A percentile compares a stretch with the other conserved stretches of the same genome.
Evolutionary conservation across 805 yeast species (phyloP).

Genomic region (Candida silvicultrix): DNA sequence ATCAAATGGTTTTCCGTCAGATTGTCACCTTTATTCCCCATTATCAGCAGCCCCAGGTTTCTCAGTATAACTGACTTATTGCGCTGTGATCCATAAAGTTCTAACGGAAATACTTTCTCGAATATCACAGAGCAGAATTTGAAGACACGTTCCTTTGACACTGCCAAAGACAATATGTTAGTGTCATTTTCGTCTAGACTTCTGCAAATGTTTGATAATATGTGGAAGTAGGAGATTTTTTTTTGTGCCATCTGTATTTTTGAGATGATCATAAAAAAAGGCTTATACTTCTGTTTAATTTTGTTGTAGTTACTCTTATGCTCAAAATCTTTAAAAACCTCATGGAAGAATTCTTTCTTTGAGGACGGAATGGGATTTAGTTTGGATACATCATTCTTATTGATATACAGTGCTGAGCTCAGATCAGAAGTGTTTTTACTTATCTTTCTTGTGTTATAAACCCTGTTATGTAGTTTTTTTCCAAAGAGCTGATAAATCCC

Average conservation of each 20-base stretch:
- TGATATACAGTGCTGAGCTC: constrained; percentile 10
- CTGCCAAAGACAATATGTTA: constrained; percentile 27
- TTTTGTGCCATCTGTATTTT: constrained; percentile 28
- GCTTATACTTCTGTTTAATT: constrained; percentile 15
- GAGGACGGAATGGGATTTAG: constrained; percentile 10
- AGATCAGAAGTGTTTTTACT: constrained; percentile 2
- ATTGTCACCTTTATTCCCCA: constrained; percentile 30
- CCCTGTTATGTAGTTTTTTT: not conserved
- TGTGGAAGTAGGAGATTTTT: constrained; percentile 26
- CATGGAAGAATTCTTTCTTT: constrained; percentile 1
- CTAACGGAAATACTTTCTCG: constrained; percentile 43
- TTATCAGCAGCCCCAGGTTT: constrained; percentile 31
- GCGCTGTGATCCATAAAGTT: constrained; percentile 42
- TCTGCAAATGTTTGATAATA: constrained; percentile 29
- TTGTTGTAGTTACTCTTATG: constrained; percentile 14
- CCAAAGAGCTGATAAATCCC: not conserved
- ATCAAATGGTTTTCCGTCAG: constrained; percentile 28
- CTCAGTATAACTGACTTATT: constrained; percentile 39
- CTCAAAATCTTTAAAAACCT: constrained; percentile 9
- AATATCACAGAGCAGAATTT: constrained; percentile 36
- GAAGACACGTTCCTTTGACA: constrained; percentile 29
- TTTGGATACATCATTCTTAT: not conserved
- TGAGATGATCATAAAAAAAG: constrained; percentile 11
- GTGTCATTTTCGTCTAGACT: not conserved
- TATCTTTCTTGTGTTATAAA: not conserved